Conservation (phyloP, 305 asterid genomes). For the Nicotiana rustica region DNA sequence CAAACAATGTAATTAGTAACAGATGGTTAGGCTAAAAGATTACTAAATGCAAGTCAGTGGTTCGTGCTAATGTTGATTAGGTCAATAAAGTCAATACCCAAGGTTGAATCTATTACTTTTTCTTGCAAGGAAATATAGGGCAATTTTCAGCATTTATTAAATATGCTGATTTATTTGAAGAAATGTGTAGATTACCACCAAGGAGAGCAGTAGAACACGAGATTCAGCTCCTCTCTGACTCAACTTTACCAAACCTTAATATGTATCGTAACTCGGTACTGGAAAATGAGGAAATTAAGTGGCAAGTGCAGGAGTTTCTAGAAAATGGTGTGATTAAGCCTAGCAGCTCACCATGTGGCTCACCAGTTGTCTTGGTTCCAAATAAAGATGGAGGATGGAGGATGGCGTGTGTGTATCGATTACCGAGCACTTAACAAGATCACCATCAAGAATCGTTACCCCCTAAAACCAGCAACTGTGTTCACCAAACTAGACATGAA, state of each 20-base stretch:
- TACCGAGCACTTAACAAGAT: conserved; percentile 30
- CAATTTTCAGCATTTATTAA: too few relatives aligned
- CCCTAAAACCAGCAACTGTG: not conserved
- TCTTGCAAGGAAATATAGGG: too few relatives aligned
- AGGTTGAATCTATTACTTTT: too few relatives aligned
- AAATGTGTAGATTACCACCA: too few relatives aligned
- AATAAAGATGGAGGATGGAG: conserved; percentile 12
- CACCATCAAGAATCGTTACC: not conserved
- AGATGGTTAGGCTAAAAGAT: too few relatives aligned
- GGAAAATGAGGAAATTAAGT: not conserved
- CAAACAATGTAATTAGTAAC: too few relatives aligned
- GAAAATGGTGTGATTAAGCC: conserved; percentile 7
- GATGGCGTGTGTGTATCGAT: conserved; percentile 25
- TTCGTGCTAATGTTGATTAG: too few relatives aligned
- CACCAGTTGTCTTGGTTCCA: not conserved
- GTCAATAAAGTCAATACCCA: too few relatives aligned
- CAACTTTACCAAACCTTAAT: not conserved
- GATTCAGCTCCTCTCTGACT: not conserved
- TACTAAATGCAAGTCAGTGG: too few relatives aligned
- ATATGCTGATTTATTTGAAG: too few relatives aligned
- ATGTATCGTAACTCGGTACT: not conserved
- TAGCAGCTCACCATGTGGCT: not conserved
- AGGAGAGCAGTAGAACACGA: too few relatives aligned
- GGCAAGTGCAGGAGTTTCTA: conserved; percentile 30
- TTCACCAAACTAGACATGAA: conserved; percentile 21